Percentiles rank a stretch among this genome's conserved stretches.
These are phyloP conservation scores for Conringia planisiliqua DNA, from an alignment of 345 rosid species.

Conservation along the genomic window DNA sequence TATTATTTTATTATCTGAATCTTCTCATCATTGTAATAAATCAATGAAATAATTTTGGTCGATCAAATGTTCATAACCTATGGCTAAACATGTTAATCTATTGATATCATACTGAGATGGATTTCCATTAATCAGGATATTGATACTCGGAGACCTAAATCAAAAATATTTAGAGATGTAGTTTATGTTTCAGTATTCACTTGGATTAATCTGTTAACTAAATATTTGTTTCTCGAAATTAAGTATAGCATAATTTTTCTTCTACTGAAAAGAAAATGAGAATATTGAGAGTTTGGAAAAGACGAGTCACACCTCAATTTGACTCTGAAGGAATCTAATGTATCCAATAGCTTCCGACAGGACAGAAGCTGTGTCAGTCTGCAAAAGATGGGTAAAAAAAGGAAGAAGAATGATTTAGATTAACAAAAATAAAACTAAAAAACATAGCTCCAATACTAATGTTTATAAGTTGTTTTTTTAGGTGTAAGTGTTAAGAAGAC, in stretches of 20 bases:
- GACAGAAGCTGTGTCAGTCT: slow-evolving; percentile 99
- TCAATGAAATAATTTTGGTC: neutral
- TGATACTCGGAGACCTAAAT: neutral
- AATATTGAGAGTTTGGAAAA: slow-evolving; percentile 24
- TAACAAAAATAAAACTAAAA: slow-evolving; percentile 9
- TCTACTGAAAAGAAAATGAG: slow-evolving; percentile 13
- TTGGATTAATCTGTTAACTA: neutral
- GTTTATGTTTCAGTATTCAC: neutral
- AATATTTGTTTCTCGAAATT: neutral
- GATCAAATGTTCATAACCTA: neutral
- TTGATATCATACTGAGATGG: neutral
- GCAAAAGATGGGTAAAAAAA: slow-evolving; percentile 46
- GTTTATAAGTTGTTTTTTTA: neutral
- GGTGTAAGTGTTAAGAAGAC: neutral
- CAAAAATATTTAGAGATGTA: neutral
- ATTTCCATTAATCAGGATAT: slow-evolving; percentile 4
- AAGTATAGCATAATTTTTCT: neutral
- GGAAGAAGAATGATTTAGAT: slow-evolving; percentile 39
- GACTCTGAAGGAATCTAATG: slow-evolving; percentile 99
- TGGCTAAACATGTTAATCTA: neutral
- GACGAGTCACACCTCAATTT: slow-evolving; percentile 76
- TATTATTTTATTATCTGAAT: neutral
- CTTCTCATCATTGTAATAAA: neutral
- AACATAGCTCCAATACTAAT: neutral
- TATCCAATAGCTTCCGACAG: slow-evolving; percentile 97